phyloP scores from a whole-genome alignment of 1,284 basidiomycete genomes.

The Pseudozyma tsukubaensis region DNA sequence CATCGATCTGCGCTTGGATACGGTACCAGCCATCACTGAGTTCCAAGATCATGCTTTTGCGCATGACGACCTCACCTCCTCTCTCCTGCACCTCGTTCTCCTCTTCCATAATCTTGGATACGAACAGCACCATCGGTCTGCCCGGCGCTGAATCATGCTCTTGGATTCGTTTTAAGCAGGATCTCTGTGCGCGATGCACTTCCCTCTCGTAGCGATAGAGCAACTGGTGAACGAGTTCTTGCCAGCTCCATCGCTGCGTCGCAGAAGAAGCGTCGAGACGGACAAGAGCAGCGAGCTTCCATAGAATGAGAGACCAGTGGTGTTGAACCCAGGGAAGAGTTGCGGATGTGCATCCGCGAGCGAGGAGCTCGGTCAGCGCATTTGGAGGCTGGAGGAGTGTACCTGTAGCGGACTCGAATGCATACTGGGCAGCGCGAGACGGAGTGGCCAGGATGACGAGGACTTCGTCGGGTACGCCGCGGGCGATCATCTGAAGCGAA shows the following conservation, averaged over 20 bases:
- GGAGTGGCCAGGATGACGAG: slow-evolving; percentile 51
- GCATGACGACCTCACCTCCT: slow-evolving; percentile 7
- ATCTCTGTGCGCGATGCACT: slow-evolving; percentile 80
- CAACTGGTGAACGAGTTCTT: slow-evolving; percentile 79
- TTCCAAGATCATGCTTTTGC: slow-evolving; percentile 73
- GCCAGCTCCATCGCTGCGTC: slow-evolving; percentile 49
- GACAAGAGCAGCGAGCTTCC: slow-evolving; percentile 90
- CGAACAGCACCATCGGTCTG: slow-evolving; percentile 83
- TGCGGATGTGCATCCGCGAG: slow-evolving; percentile 70
- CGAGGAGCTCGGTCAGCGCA: slow-evolving; percentile 42
- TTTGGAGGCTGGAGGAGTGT: slow-evolving; percentile 32
- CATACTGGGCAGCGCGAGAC: slow-evolving; percentile 44
- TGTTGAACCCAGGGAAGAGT: slow-evolving; percentile 86
- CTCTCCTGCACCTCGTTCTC: slow-evolving; percentile 32
- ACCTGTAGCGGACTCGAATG: slow-evolving; percentile 41
- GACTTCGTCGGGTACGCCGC: slow-evolving; percentile 56
- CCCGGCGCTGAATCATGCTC: slow-evolving; percentile 80
- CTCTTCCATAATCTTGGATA: slow-evolving; percentile 76
- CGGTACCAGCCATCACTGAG: slow-evolving; percentile 97
- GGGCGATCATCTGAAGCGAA: slow-evolving; percentile 39
- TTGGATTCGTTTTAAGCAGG: slow-evolving; percentile 81
- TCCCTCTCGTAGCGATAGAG: slow-evolving; percentile 93
- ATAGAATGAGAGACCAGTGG: slow-evolving; percentile 88
- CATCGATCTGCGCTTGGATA: slow-evolving; percentile 80
- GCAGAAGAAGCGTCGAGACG: slow-evolving; percentile 72